A percentile compares a stretch with the other conserved stretches of the same genome.
phyloP scores from a whole-genome alignment of 257 asterid species.

The Fraxinus americana region DNA sequence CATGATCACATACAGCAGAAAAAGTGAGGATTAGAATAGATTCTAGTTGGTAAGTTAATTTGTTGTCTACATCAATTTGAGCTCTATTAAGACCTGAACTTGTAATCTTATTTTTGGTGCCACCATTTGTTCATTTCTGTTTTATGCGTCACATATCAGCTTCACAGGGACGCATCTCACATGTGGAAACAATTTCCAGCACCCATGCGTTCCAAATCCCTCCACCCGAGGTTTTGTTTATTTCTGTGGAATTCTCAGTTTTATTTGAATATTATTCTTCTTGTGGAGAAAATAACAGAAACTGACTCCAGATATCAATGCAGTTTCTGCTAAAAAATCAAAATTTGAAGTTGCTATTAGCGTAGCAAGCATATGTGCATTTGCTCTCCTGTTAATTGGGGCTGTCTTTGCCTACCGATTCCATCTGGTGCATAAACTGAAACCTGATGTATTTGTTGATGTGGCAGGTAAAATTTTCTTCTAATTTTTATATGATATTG shows the following conservation, averaged over 20 bases:
- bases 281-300: neutral
- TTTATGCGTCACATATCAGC: constrained; percentile 41
- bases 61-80: neutral
- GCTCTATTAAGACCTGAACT: too few relatives aligned
- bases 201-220: constrained; percentile 72
- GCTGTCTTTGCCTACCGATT: constrained; percentile 48
- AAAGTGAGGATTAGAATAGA: neutral
- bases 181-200: constrained; percentile 62
- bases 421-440: constrained; percentile 40
- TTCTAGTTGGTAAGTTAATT: neutral
- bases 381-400: constrained; percentile 64
- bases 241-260: neutral
- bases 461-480: constrained; percentile 55
- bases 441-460: constrained; percentile 55
- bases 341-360: constrained; percentile 56
- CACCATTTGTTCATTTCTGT: constrained; percentile 1
- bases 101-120: neutral
- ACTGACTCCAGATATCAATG: constrained; percentile 21
- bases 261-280: constrained; percentile 13
- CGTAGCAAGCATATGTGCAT: constrained; percentile 59
- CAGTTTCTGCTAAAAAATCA: constrained; percentile 61
- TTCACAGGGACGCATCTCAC: constrained; percentile 70
- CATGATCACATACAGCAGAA: neutral
- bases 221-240: constrained; percentile 54
- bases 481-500: neutral